These are phyloP conservation scores for Arachnopeziza araneosa DNA, from an alignment of 2,329 filamentous ascomycete genomes.

Conservation along the genomic window DNA sequence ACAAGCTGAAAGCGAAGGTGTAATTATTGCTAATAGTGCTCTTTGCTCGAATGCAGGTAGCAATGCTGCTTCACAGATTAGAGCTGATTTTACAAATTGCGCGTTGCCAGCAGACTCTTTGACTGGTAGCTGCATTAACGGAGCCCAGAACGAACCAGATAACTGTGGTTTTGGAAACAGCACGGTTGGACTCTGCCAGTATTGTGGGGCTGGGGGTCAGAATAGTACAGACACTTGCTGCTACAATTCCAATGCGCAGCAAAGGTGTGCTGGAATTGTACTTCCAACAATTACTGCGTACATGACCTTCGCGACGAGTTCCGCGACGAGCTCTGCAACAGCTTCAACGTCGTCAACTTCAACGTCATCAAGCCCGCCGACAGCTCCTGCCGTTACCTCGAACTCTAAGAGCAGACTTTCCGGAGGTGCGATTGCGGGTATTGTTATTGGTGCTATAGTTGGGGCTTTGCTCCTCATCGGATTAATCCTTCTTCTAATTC, in stretches of 20 bases:
- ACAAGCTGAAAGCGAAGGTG: conserved; percentile 82
- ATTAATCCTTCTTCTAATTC: conserved; percentile 55
- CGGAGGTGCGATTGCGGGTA: conserved; percentile 85
- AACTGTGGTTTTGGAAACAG: conserved; percentile 81
- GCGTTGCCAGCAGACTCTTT: conserved; percentile 76
- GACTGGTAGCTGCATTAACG: conserved; percentile 69
- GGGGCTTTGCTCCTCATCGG: conserved; percentile 65
- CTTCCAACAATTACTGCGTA: conserved; percentile 71
- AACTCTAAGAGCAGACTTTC: conserved; percentile 48
- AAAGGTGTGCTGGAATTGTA: conserved; percentile 67
- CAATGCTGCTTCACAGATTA: conserved; percentile 69
- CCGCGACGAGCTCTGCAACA: conserved; percentile 43
- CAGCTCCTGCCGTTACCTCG: conserved; percentile 9
- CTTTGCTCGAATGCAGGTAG: conserved; percentile 64
- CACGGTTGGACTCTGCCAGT: conserved; percentile 74
- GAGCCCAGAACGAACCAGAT: conserved; percentile 70
- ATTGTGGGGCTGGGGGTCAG: conserved; percentile 74
- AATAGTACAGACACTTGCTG: conserved; percentile 97
- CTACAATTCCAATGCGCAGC: conserved; percentile 70
- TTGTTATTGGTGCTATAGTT: conserved; percentile 74
- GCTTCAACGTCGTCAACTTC: conserved; percentile 32
- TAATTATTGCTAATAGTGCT: conserved; percentile 66
- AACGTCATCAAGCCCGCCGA: conserved; percentile 8
- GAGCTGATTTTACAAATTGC: conserved; percentile 89
- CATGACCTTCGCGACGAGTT: conserved; percentile 53